Evolutionary conservation across 768 basidiomycete species (phyloP).

Genomic region (Pleurotus djamor): DNA sequence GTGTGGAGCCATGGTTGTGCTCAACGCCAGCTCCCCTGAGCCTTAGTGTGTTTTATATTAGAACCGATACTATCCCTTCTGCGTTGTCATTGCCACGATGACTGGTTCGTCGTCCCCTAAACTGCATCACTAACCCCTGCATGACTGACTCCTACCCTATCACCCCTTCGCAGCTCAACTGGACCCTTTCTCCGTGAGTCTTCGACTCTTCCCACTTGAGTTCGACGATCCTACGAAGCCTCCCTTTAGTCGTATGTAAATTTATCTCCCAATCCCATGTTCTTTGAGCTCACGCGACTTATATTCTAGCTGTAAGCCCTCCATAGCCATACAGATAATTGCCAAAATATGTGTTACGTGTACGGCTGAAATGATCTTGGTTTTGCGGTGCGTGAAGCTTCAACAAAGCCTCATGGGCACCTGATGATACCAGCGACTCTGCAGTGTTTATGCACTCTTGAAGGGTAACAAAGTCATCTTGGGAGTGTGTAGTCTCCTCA

Average conservation of each 20-base stretch:
- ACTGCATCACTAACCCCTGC: too few species aligned
- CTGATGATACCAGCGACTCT: not conserved
- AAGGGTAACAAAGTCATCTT: constrained; percentile 2
- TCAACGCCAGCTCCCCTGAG: not conserved
- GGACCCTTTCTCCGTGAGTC: not conserved
- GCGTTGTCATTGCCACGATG: not conserved
- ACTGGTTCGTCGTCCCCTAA: not conserved
- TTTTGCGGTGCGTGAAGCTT: constrained; percentile 6
- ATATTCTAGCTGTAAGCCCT: constrained; percentile 5
- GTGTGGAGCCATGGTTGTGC: too few species aligned
- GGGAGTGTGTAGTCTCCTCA: not conserved
- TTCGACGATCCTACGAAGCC: too few species aligned
- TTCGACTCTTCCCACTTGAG: too few species aligned
- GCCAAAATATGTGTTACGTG: constrained; percentile 8
- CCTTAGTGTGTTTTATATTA: not conserved
- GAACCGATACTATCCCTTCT: not conserved
- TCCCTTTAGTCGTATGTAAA: too few species aligned
- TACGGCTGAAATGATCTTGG: constrained; percentile 4
- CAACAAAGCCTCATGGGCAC: not conserved
- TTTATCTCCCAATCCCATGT: not conserved
- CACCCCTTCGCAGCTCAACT: not conserved
- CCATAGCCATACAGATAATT: constrained; percentile 8
- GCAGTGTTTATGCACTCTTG: constrained; percentile 7
- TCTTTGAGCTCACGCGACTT: not conserved
- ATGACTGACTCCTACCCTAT: too few species aligned